These are phyloP conservation scores for Exophiala oligosperma DNA, from an alignment of 2,329 filamentous ascomycete genomes.

Conservation along the genomic window DNA sequence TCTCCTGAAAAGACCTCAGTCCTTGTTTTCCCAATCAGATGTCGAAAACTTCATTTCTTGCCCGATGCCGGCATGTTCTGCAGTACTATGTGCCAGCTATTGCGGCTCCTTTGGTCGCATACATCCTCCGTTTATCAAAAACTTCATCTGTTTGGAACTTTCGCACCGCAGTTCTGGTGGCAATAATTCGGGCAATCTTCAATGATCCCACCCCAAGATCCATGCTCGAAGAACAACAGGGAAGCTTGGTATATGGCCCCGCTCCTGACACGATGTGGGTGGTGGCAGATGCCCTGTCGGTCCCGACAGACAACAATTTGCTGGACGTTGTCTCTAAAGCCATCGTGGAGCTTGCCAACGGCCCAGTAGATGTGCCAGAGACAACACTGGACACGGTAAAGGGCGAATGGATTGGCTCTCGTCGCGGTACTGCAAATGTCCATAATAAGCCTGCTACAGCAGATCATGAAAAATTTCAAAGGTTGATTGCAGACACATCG, in stretches of 20 bases:
- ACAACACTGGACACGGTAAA: not conserved
- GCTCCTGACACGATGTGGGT: not conserved
- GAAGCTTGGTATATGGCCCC: not conserved
- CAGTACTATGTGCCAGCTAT: too few relatives aligned
- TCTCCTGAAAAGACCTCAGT: too few relatives aligned
- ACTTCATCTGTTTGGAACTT: not conserved
- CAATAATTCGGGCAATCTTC: not conserved
- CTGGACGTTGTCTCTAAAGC: not conserved
- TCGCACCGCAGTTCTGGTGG: not conserved
- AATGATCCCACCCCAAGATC: slow-evolving; percentile 1
- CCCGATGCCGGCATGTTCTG: too few relatives aligned
- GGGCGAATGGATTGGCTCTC: slow-evolving; percentile 1
- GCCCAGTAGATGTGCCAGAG: not conserved
- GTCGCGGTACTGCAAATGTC: too few relatives aligned
- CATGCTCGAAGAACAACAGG: not conserved
- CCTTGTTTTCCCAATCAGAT: too few relatives aligned
- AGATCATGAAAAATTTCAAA: too few relatives aligned
- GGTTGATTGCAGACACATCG: too few relatives aligned
- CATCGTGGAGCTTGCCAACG: not conserved
- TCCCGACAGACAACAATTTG: not conserved
- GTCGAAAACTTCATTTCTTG: too few relatives aligned
- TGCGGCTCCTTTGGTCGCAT: too few relatives aligned
- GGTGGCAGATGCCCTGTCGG: not conserved
- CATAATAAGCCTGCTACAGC: not conserved
- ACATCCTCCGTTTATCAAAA: not conserved